Base-by-base conservation (phyloP, 2,329 filamentous ascomycete species). In the Xylaria sp. region DNA sequence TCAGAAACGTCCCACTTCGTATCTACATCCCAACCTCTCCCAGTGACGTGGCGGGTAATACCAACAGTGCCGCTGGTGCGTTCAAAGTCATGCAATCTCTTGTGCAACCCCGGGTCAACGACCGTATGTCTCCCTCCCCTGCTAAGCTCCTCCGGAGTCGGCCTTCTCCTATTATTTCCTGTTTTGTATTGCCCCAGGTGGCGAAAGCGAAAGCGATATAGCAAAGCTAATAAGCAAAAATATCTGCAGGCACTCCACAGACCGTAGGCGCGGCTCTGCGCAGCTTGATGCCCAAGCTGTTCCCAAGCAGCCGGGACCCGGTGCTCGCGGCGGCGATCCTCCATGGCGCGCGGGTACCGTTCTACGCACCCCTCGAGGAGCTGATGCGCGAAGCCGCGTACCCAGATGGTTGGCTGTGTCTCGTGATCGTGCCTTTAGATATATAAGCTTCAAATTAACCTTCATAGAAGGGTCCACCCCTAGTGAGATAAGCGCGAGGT, bases 351-450 rank as follows among this genome's bases (percentile, higher is more conserved):
- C 86, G 89, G 0, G 87, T 97, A 67, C 95, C 96, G 0, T 92
- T 98, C 82, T 82, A 84, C 67, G 92, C 94, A 1, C 90, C 90
- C 27, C 80, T 99, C 19, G 92, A 93, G 76, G 95, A 98, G 55
- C 79, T 99, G 66, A 92, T 96, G 81, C 87, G 90, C 65, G 91
- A 92, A 75, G 92, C 92, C 3, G 89, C 93, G 1, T 98, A 98
- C 83, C 90, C 93, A 0, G 96, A 99, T 81, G 96, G 96, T 0
- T 99, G 94, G 91, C 80, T 97, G 30, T 93, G 93, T 79, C 81
- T 98, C 50, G 92, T 93, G 61, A 87, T 98, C 4, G 86, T 90
- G 21, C 91, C 97, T 83, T 84, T 93, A 77, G 77, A 79, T 50
- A 71, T 78, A 4, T 79, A 69, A 67, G 50, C 27, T n/a, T 24